Evolutionary conservation across 2,329 filamentous ascomycete genomes (phyloP), one percentile per base, ranked within the genome.

Genomic region (Leptographium procerum): DNA sequence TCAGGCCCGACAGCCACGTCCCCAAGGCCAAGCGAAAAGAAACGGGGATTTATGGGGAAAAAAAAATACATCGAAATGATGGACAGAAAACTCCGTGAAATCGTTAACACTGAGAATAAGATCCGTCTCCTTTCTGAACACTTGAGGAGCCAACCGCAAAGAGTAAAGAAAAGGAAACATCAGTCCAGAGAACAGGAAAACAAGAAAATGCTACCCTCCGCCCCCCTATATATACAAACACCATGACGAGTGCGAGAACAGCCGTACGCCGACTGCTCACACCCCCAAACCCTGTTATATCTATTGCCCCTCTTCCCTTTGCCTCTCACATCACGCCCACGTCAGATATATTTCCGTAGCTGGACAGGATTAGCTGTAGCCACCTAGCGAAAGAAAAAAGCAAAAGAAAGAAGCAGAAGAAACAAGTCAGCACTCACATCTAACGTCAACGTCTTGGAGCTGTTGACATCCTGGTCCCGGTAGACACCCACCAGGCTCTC

Each of bases 401-500:
- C 14, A 14, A 43, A 53, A 50, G 29, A n/a, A 29, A 55, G 16
- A 16, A 51, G 22, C 26, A 34, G 52, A 43, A 24, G 34, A 50
- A 50, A 50, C n/a, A n/a, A n/a, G 16, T 45, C 16, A 34, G 56
- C 26, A 77, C 92, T 92, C 77, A 97, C 91, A 85, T 99, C 94
- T 66, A 99, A 77, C 59, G 91, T 97, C 73, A 99, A 75, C 43
- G 90, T 89, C 73, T 90, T 88, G 65, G 88, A 95, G 67, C 87
- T 95, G 73, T 97, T 99, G 59, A 90, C 89, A 59, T 86, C 85
- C 75, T 99, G 94, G 69, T 99, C 95, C 64, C 94, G 81, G 76
- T 96, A 97, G 13, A 99, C 91, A 56, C 94, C 94, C 5, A 99
- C 91, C 66, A 99, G 72, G 61, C 91, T 95, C 78, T 99, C 91